Evolutionary conservation across 306 rosid species (phyloP).

Genomic region (Inga laurina): DNA sequence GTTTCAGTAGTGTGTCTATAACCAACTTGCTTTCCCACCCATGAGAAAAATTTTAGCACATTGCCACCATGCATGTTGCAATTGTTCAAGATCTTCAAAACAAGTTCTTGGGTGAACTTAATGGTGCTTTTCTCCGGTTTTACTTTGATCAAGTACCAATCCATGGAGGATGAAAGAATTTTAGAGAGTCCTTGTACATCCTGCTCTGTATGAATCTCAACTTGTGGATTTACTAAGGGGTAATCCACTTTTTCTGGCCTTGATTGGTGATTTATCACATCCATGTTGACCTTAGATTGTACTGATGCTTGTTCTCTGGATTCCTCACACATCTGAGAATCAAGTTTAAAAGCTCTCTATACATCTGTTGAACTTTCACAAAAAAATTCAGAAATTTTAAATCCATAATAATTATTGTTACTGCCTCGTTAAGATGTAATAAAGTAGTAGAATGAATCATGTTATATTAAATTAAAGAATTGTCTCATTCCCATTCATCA

Average conservation of each 20-base stretch:
- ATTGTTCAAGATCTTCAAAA: conserved; percentile 54
- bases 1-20: conserved; percentile 69
- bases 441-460: too few relatives aligned
- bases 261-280: conserved; percentile 29
- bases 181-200: conserved; percentile 50
- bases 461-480: too few relatives aligned
- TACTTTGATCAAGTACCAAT: conserved; percentile 59
- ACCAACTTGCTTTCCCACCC: conserved; percentile 72
- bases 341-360: conserved; percentile 37
- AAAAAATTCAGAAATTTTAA: too few relatives aligned
- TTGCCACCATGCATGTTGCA: conserved; percentile 52
- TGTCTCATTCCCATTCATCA: too few relatives aligned
- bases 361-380: conserved; percentile 59
- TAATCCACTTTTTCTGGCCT: conserved; percentile 30
- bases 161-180: conserved; percentile 56
- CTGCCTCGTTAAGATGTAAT: too few relatives aligned
- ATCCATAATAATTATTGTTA: too few relatives aligned
- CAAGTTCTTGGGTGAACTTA: conserved; percentile 67
- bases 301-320: conserved; percentile 30
- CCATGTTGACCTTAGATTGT: conserved; percentile 33
- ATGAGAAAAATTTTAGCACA: conserved; percentile 63
- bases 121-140: conserved; percentile 54
- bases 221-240: conserved; percentile 30
- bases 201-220: conserved; percentile 46
- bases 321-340: conserved; percentile 38